These are phyloP conservation scores for Hemisphaericaspora xylanilytica DNA, from an alignment of 1,139 yeast species.

Conservation along the genomic window DNA sequence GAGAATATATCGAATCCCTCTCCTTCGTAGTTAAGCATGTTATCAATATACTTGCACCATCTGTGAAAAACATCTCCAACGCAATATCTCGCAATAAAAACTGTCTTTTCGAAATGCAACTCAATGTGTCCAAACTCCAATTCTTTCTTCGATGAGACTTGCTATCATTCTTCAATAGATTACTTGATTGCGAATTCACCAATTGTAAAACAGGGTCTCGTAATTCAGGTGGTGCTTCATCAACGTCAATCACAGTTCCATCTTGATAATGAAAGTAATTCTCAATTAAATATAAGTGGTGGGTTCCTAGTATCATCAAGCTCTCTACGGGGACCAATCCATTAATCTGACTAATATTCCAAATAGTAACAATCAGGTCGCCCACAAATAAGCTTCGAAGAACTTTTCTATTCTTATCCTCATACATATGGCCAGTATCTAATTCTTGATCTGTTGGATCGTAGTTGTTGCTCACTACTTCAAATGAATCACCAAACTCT, in stretches of 20 bases:
- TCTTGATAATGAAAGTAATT: slow-evolving; percentile 61
- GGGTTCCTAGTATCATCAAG: slow-evolving; percentile 62
- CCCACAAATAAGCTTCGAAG: slow-evolving; percentile 64
- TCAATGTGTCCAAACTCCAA: slow-evolving; percentile 58
- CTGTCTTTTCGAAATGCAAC: slow-evolving; percentile 67
- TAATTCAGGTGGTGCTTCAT: slow-evolving; percentile 57
- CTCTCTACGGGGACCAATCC: slow-evolving; percentile 77
- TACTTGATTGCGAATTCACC: slow-evolving; percentile 40
- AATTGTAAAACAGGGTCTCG: slow-evolving; percentile 68
- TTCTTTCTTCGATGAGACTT: slow-evolving; percentile 45
- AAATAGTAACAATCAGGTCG: slow-evolving; percentile 67
- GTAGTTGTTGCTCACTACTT: slow-evolving; percentile 20
- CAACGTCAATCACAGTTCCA: slow-evolving; percentile 65
- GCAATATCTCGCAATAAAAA: slow-evolving; percentile 77
- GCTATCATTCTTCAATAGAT: slow-evolving; percentile 18
- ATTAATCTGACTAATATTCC: slow-evolving; percentile 71
- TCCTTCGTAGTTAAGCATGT: slow-evolving; percentile 52
- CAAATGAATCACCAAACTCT: slow-evolving; percentile 34
- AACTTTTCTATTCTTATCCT: slow-evolving; percentile 73
- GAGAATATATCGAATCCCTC: slow-evolving; percentile 55
- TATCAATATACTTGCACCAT: slow-evolving; percentile 65
- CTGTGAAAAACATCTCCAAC: slow-evolving; percentile 67
- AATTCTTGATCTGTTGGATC: slow-evolving; percentile 38
- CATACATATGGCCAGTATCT: slow-evolving; percentile 31
- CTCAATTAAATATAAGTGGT: slow-evolving; percentile 64